Evolutionary conservation across 179 eudicot genomes (phyloP), one percentile per base, ranked within the genome.

Genomic region (Nepenthes alata): DNA sequence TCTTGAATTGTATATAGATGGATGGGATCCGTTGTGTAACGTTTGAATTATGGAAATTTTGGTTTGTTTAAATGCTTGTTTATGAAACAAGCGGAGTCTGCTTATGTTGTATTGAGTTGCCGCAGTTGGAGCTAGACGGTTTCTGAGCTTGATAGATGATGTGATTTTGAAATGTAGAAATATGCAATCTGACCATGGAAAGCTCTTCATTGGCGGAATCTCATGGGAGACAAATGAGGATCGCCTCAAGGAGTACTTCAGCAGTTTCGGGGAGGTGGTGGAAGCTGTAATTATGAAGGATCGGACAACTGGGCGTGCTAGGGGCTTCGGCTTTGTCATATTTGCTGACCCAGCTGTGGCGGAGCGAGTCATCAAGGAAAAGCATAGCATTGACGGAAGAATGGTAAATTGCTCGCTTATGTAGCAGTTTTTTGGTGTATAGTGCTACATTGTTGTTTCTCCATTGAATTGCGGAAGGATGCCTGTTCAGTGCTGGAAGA

Each of bases 131-230:
- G 5, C 45, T 41, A 41, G 8, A 41, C 5, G 8, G 8, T 41
- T 41, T 57, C 47, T 41, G 8, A 41, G 6, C 8, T 41, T 8
- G 4, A 6, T n/a, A 15, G 65, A 56, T 35, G 35, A 37, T 61
- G 34, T 50, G 41, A 60, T 52, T 53, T 56, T 41, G 65, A 64
- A 51, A 8, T 68, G 58, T 78, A 81, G 83, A 78, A 87, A 77
- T 62, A 91, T 91, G 97, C 87, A 91, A 68, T 82, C 85, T 10
- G 97, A 91, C 78, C 87, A 79, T 39, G 93, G 96, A n/a, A 88
- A 88, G 76, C 76, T 88, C 38, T 88, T 88, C 57, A 77, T 88
- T 37, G 96, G 96, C 65, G 96, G 96, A 63, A 85, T 88, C 60
- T 88, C 96, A 1, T 88, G 96, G 96, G 96, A 88, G 75, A 88